Conservation (phyloP, 164 flowering plant genomes). For the Stephania cephalantha region DNA sequence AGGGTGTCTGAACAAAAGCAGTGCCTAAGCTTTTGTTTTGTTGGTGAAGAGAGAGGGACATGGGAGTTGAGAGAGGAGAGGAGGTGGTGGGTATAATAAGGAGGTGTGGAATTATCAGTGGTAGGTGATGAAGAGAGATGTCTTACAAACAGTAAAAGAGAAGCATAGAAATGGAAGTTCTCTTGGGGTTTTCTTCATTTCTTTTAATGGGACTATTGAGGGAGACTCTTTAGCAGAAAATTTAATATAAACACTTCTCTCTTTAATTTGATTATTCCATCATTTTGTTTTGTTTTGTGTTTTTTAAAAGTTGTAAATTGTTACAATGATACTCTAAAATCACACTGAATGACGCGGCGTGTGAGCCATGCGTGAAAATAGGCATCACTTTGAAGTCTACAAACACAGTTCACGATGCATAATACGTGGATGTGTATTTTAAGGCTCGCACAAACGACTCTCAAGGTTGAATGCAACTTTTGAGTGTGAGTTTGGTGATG, state of each 20-base stretch:
- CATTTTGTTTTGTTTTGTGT: too few relatives aligned
- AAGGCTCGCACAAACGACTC: too few relatives aligned
- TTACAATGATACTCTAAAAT: too few relatives aligned
- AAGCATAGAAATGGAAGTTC: slow-evolving; percentile 33
- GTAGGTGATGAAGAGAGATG: slow-evolving; percentile 56
- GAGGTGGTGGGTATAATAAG: slow-evolving; percentile 20
- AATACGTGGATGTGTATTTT: too few relatives aligned
- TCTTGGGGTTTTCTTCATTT: slow-evolving; percentile 15
- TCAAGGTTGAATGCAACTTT: too few relatives aligned
- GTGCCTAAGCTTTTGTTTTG: slow-evolving; percentile 21
- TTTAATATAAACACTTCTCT: not conserved
- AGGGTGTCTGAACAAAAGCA: slow-evolving; percentile 42
- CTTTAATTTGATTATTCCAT: too few relatives aligned
- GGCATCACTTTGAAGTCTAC: too few relatives aligned
- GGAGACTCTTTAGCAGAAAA: slow-evolving; percentile 7
- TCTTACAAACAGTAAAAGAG: slow-evolving; percentile 43
- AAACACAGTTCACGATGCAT: too few relatives aligned
- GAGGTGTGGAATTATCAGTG: slow-evolving; percentile 72
- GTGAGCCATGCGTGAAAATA: too few relatives aligned
- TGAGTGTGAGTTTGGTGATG: too few relatives aligned
- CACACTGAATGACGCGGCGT: too few relatives aligned
- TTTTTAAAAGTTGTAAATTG: not conserved
- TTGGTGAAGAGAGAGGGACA: slow-evolving; percentile 20
- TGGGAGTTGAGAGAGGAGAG: slow-evolving; percentile 19
- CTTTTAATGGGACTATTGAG: slow-evolving; percentile 13